phyloP scores from a whole-genome alignment of 169 alveolate species.

The Perkinsus olseni region DNA sequence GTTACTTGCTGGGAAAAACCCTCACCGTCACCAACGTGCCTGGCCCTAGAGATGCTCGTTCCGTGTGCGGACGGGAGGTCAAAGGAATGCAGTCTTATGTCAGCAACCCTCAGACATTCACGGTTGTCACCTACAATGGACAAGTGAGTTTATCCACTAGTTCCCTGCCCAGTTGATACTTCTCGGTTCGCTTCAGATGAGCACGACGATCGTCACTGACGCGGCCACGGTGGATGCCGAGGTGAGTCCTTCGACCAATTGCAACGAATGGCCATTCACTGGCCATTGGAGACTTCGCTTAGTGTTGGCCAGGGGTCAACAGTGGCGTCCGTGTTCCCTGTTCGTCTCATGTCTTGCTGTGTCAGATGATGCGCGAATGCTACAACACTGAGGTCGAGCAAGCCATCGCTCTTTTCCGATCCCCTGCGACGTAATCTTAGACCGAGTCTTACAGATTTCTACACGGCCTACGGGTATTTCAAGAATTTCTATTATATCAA shows the following conservation, averaged over 20 bases:
- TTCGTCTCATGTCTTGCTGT: background rate
- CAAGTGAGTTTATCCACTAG: background rate
- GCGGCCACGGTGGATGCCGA: background rate
- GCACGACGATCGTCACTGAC: background rate
- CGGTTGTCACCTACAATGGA: background rate
- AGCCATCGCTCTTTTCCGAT: background rate
- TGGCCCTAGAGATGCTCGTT: background rate
- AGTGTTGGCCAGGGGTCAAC: too few relatives aligned
- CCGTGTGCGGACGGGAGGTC: background rate
- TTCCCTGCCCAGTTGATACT: background rate
- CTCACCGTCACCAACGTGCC: background rate
- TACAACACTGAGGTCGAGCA: background rate
- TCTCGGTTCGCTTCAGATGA: background rate
- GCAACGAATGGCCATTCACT: too few relatives aligned
- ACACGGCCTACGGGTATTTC: too few relatives aligned
- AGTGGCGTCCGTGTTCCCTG: too few relatives aligned
- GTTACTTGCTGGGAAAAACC: background rate
- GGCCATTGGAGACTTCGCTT: too few relatives aligned
- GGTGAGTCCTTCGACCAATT: too few relatives aligned
- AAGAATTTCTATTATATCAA: too few relatives aligned
- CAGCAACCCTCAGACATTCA: background rate
- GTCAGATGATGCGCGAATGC: background rate
- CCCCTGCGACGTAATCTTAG: too few relatives aligned
- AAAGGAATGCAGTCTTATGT: background rate
- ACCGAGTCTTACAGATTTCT: too few relatives aligned